Base-by-base conservation (phyloP, 257 asterid genomes). In the Solanum chiquidenum region DNA sequence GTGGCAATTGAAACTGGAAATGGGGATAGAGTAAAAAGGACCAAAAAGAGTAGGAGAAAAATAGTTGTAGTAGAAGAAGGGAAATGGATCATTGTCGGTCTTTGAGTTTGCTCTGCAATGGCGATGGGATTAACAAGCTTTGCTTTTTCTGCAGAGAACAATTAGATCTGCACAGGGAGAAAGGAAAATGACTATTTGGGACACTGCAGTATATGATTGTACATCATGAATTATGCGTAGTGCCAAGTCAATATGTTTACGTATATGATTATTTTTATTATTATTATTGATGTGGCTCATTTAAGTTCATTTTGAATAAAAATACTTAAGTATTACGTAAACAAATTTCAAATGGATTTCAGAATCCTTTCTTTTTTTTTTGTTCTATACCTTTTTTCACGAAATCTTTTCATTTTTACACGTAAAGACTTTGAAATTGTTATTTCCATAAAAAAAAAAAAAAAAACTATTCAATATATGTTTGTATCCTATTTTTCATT, bases 1-100 rank as follows among this genome's bases (percentile, higher is more conserved):
- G 80, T 85, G 86, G 87, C 88, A 29, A 93, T 88, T 18, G 93
- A 89, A 88, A 90, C 85, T 73, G 83, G 88, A 25, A 87, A 31
- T 83, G 86, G 86, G 88, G 77, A 88, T 87, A 87, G 84, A 68
- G 18, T 71, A 11, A 34, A 76, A 1, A 80, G 89, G 68, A 86
- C 9, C 14, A 72, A 18, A 5, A 86, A 62, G 14, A 90, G 37
- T 76, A 89, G 69, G 72, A 89, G 87, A 42, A 88, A 34, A 72
- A 69, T 84, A 52, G 87, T 6, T 18, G 12, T 16, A 52, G 35
- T 25, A 0, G 60, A 18, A 66, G 37, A 44, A 79, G 35, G 38
- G 40, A 52, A 88, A 88, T 25, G 42, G 91, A 83, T 73, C 93
- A 92, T 89, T 84, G 86, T 86, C 18, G 55, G 16, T 11, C 64